Base-by-base conservation (phyloP, 208 protist species). In the Leptomonas pyrrhocoris region DNA sequence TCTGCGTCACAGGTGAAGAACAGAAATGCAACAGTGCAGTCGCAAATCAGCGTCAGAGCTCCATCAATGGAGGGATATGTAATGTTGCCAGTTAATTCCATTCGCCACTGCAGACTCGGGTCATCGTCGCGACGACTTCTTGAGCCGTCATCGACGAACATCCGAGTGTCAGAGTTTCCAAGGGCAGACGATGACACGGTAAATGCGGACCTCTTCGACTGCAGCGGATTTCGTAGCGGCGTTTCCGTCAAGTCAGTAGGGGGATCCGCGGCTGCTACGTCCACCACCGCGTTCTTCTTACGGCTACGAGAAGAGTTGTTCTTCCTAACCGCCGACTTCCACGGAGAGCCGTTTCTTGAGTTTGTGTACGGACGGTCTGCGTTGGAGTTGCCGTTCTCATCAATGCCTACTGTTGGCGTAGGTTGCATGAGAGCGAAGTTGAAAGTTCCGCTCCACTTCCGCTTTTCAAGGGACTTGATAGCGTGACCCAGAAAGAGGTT, bases 401-500 rank as follows among this genome's bases (percentile, higher is more conserved):
- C 9, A 11, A 16, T 28, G 18, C 12, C 19, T 6, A 45, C 15
- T 3, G 38, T 40, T 25, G 28, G n/a, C 9, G 36, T 31, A 12
- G 45, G 45, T 16, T 59, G 51, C 30, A 25, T 18, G 12, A 76
- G 55, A 2, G 36, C 61, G 56, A 71, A 64, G 48, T 74, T 66
- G 34, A 74, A 69, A 13, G 62, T 34, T 1, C 70, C 62, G 34
- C 66, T 75, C 65, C 77, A 73, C 49, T 77, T 70, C 11, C 62
- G 60, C 16, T 43, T 40, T 21, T 74, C 50, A 56, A 81, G 59
- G 16, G 60, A 56, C 5, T 66, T 40, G 25, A 73, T 77, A 0
- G 31, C 58, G 40, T 81, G 66, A 23, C 65, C 71, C 6, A 77
- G 45, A 31, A 81, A 77, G 1, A 69, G 55, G 21, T 73, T 66